These are phyloP conservation scores for Aspergillus cejpii DNA, from an alignment of 2,329 filamentous ascomycete genomes.

Conservation along the genomic window DNA sequence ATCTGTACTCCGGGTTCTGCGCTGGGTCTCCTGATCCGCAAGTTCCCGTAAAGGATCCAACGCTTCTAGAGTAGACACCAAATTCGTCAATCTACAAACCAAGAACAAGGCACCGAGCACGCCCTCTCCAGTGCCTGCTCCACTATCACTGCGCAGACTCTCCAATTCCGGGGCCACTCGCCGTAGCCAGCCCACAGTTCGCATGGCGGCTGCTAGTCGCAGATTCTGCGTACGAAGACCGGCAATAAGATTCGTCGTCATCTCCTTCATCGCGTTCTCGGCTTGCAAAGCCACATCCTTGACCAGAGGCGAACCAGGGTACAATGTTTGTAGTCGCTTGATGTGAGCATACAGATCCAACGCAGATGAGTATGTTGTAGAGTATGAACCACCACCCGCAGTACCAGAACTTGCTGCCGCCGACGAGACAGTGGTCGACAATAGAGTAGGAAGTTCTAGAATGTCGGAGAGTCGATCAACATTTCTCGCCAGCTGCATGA, in stretches of 20 bases:
- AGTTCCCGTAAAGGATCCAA: constrained; percentile 79
- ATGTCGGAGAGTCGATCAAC: constrained; percentile 85
- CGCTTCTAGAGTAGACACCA: constrained; percentile 72
- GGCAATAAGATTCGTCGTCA: constrained; percentile 75
- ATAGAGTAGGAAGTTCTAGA: constrained; percentile 76
- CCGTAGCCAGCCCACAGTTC: constrained; percentile 85
- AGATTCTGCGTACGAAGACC: constrained; percentile 70
- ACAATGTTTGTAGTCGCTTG: constrained; percentile 72
- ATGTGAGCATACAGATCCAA: constrained; percentile 93
- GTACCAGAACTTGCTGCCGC: constrained; percentile 34
- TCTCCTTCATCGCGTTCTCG: constrained; percentile 78
- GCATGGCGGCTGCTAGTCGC: constrained; percentile 82
- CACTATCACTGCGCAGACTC: constrained; percentile 28
- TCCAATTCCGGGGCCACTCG: constrained; percentile 77
- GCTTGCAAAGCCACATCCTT: constrained; percentile 67
- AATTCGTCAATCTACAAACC: constrained; percentile 72
- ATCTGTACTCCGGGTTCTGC: constrained; percentile 32
- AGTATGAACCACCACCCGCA: constrained; percentile 40
- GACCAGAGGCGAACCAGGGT: constrained; percentile 71
- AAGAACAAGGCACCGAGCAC: constrained; percentile 78
- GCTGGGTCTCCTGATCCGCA: constrained; percentile 72
- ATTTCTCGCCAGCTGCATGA: constrained; percentile 75
- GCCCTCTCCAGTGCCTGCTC: constrained; percentile 49
- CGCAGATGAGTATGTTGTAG: constrained; percentile 76
- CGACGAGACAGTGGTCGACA: constrained; percentile 63